These are phyloP conservation scores for Metschnikowia corniflorae DNA, from an alignment of 805 yeast species.

Conservation along the genomic window DNA sequence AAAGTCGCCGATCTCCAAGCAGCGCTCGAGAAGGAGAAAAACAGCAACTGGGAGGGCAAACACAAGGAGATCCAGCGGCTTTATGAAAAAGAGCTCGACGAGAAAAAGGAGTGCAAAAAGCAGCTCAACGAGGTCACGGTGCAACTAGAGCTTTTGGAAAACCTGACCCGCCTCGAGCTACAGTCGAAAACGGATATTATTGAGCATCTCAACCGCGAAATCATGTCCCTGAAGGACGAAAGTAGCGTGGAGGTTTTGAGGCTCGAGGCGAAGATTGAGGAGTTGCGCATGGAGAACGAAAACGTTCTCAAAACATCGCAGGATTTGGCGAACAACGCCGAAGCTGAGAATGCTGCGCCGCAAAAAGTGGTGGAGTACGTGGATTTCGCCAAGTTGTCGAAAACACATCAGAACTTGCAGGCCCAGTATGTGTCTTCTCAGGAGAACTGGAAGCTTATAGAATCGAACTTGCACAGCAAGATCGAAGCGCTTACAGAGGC, in stretches of 20 bases:
- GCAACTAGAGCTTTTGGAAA: slow-evolving; percentile 28
- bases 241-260: slow-evolving; percentile 47
- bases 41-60: slow-evolving; percentile 24
- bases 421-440: slow-evolving; percentile 71
- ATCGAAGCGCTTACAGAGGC: slow-evolving; percentile 33
- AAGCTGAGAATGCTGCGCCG: background rate
- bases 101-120: slow-evolving; percentile 19
- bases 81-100: slow-evolving; percentile 23
- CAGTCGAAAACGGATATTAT: slow-evolving; percentile 32
- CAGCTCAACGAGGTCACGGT: slow-evolving; percentile 31
- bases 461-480: slow-evolving; percentile 56
- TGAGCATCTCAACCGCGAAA: slow-evolving; percentile 28
- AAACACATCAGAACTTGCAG: slow-evolving; percentile 56
- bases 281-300: slow-evolving; percentile 61
- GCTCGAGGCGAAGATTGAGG: slow-evolving; percentile 69
- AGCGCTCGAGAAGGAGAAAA: slow-evolving; percentile 18
- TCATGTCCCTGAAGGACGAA: slow-evolving; percentile 32
- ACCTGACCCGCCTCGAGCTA: slow-evolving; percentile 28
- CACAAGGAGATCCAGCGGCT: slow-evolving; percentile 23
- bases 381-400: slow-evolving; percentile 40
- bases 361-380: slow-evolving; percentile 31
- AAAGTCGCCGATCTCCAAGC: slow-evolving; percentile 16
- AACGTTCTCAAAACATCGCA: slow-evolving; percentile 11
- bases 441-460: slow-evolving; percentile 81
- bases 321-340: background rate